phyloP scores from a whole-genome alignment of 2,329 filamentous ascomycete genomes.

The Fusarium sp. region DNA sequence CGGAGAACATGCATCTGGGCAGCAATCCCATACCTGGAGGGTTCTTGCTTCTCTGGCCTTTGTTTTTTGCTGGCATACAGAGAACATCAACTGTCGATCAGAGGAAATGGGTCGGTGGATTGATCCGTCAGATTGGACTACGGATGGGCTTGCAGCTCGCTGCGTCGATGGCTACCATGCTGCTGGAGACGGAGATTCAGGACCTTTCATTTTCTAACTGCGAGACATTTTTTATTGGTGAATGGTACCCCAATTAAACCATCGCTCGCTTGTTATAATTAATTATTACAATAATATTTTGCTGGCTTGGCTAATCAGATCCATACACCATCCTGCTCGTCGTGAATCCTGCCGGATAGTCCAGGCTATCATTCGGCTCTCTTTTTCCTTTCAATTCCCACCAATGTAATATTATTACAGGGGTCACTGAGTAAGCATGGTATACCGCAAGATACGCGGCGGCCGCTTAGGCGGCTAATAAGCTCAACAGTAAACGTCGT shows the following conservation, averaged over 20 bases:
- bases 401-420: too few relatives aligned
- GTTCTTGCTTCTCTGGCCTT: slow-evolving; percentile 37
- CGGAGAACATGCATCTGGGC: background rate
- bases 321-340: too few relatives aligned
- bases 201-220: slow-evolving; percentile 37
- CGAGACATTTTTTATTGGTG: slow-evolving; percentile 33
- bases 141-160: slow-evolving; percentile 42
- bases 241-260: slow-evolving; percentile 32
- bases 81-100: slow-evolving; percentile 29
- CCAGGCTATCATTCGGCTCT: too few relatives aligned
- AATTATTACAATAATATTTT: too few relatives aligned
- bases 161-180: slow-evolving; percentile 33
- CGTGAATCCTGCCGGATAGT: too few relatives aligned
- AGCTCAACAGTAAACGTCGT: too few relatives aligned
- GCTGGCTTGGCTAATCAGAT: too few relatives aligned
- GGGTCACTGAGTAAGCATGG: too few relatives aligned
- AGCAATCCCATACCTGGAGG: slow-evolving; percentile 24
- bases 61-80: slow-evolving; percentile 35
- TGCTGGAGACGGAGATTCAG: slow-evolving; percentile 26
- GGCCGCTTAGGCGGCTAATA: too few relatives aligned
- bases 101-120: slow-evolving; percentile 29
- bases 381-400: background rate
- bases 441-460: too few relatives aligned
- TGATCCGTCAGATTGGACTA: slow-evolving; percentile 30
- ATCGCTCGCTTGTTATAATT: too few relatives aligned